A percentile compares a stretch with the other conserved stretches of the same genome.
Evolutionary conservation across 495 filamentous ascomycete genomes (phyloP).

Genomic region (Annulohypoxylon bovei): DNA sequence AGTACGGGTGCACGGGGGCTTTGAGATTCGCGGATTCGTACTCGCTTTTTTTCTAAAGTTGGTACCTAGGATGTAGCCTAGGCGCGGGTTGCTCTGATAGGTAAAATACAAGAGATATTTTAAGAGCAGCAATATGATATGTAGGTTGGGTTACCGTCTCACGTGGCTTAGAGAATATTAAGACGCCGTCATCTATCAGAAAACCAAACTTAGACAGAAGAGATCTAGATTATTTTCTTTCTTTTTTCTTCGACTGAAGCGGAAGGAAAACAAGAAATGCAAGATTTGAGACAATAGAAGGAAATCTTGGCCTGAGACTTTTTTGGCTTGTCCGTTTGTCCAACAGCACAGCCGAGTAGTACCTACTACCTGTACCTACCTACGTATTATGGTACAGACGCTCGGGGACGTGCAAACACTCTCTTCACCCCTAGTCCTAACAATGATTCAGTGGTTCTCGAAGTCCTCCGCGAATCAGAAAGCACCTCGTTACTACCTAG

Average conservation of each 20-base stretch:
- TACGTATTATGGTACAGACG: conserved; percentile 9
- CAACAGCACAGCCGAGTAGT: conserved; percentile 15
- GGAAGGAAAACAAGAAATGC: conserved; percentile 11
- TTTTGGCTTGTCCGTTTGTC: conserved; percentile 11
- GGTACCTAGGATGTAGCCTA: conserved; percentile 10
- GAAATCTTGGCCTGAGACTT: conserved; percentile 18
- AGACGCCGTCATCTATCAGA: background rate
- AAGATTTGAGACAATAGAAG: conserved; percentile 23
- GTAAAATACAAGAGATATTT: conserved; percentile 28
- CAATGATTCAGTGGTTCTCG: conserved; percentile 31
- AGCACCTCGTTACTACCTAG: conserved; percentile 2
- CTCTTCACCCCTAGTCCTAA: conserved; percentile 26
- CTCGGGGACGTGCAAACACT: conserved; percentile 21
- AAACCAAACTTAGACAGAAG: background rate
- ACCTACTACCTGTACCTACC: too few species aligned
- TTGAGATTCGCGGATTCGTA: conserved; percentile 30
- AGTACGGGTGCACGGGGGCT: conserved; percentile 5
- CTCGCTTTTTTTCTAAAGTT: conserved; percentile 38
- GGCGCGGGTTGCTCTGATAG: conserved; percentile 17
- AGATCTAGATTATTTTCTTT: background rate
- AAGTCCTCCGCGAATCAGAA: conserved; percentile 28
- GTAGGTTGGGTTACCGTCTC: conserved; percentile 6
- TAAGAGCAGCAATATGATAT: conserved; percentile 25
- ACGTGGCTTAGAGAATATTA: conserved; percentile 30
- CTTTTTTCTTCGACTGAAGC: background rate